Evolutionary conservation across 345 rosid genomes (phyloP).

Genomic region (Moringa oleifera): DNA sequence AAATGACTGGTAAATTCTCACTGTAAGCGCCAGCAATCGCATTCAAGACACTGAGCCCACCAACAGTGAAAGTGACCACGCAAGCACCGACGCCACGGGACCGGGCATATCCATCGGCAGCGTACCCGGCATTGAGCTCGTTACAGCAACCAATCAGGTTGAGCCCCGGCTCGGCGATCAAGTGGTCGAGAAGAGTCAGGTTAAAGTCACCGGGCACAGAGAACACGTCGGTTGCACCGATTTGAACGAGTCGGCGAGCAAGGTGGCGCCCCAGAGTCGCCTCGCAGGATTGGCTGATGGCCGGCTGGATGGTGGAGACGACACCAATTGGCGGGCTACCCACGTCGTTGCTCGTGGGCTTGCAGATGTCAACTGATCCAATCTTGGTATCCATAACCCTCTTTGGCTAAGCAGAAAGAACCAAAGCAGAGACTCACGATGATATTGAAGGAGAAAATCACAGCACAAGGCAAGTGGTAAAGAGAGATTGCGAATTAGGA

Average conservation of each 20-base stretch:
- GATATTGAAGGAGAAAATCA: too few relatives aligned
- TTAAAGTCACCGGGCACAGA: constrained; percentile 80
- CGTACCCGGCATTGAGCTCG: constrained; percentile 84
- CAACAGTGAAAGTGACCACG: constrained; percentile 78
- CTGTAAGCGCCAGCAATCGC: constrained; percentile 83
- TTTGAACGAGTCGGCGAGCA: constrained; percentile 59
- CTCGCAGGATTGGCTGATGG: constrained; percentile 29
- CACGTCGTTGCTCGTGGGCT: constrained; percentile 35
- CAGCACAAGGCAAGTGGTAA: too few relatives aligned
- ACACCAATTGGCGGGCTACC: constrained; percentile 29
- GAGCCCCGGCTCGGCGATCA: constrained; percentile 70
- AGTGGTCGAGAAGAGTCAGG: constrained; percentile 69
- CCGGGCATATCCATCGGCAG: constrained; percentile 75
- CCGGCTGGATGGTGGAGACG: constrained; percentile 33
- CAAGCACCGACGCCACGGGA: constrained; percentile 79
- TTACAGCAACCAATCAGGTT: constrained; percentile 68
- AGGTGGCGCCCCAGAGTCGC: constrained; percentile 61
- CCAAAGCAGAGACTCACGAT: too few relatives aligned
- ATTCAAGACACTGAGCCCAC: constrained; percentile 70
- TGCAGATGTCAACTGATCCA: constrained; percentile 38
- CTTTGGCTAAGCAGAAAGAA: too few relatives aligned
- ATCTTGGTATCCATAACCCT: constrained; percentile 41
- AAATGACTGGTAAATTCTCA: constrained; percentile 70
- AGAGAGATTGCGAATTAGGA: too few relatives aligned
- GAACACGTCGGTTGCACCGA: constrained; percentile 51